phyloP scores from a whole-genome alignment of 352 stramenopile species.

The Detonula confervacea region DNA sequence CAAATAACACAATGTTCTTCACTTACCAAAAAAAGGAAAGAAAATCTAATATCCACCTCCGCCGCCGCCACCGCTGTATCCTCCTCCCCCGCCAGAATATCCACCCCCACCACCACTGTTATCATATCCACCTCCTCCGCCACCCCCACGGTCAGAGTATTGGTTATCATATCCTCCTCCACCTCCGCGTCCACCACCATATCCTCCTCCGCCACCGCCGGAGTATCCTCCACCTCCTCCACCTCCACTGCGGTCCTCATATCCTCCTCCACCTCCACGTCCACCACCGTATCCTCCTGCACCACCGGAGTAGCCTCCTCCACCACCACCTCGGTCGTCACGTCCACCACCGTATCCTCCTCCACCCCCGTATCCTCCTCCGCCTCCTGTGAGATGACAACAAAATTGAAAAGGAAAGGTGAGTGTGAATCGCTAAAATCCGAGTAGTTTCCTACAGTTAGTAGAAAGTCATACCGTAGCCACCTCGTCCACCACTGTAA shows the following conservation, averaged over 20 bases:
- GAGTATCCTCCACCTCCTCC: conserved; percentile 44
- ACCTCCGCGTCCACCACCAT: conserved; percentile 13
- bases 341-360: conserved; percentile 41
- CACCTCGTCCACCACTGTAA: no score
- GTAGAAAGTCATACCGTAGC: no score
- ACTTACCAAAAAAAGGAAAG: conserved; percentile 28
- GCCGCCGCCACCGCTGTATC: conserved; percentile 28
- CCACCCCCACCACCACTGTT: no score
- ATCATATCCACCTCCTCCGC: no score
- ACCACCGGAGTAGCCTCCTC: conserved; percentile 29
- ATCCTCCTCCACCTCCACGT: conserved; percentile 52
- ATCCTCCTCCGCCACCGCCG: conserved; percentile 14
- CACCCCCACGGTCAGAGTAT: background rate
- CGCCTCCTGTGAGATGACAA: conserved; percentile 19
- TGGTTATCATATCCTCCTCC: conserved; percentile 2
- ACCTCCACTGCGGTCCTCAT: conserved; percentile 43
- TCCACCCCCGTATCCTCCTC: conserved; percentile 22
- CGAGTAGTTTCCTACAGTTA: no score
- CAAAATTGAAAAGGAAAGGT: no score
- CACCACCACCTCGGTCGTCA: conserved; percentile 8
- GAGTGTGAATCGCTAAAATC: no score
- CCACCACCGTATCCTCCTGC: conserved; percentile 41
- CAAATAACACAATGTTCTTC: background rate
- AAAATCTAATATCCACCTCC: conserved; percentile 44
- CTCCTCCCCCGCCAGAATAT: conserved; percentile 29